Conservation (phyloP, 1,284 basidiomycete genomes). For the Cryptococcus depauperatus region DNA sequence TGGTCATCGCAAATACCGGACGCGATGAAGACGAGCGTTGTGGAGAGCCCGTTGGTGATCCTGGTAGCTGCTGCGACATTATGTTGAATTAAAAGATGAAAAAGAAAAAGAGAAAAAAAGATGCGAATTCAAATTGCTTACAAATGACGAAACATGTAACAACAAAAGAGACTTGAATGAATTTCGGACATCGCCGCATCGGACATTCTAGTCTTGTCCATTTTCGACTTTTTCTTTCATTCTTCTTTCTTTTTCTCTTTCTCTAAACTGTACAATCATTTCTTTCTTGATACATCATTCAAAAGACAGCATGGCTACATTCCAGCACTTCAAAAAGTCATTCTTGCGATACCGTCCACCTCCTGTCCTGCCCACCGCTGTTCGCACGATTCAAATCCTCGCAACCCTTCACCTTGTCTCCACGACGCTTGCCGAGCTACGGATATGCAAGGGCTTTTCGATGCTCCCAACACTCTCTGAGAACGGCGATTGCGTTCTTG, state of each 20-base stretch:
- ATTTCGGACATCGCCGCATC: too few species aligned
- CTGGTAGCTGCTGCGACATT: neutral
- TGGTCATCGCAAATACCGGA: conserved; percentile 6
- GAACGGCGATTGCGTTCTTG: conserved; percentile 43
- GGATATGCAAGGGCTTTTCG: conserved; percentile 57
- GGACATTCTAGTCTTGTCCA: too few species aligned
- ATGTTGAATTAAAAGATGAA: neutral
- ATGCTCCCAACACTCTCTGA: conserved; percentile 75
- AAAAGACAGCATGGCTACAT: too few species aligned
- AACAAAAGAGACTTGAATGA: too few species aligned
- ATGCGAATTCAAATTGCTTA: too few species aligned
- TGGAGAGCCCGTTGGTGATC: neutral
- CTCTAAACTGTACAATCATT: too few species aligned
- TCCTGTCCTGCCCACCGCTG: conserved; percentile 15
- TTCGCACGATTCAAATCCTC: conserved; percentile 26
- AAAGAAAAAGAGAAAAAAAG: conserved; percentile 1
- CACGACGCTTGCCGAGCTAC: conserved; percentile 30
- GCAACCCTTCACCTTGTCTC: conserved; percentile 32
- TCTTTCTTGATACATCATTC: too few species aligned
- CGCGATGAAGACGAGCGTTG: neutral
- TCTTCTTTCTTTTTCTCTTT: too few species aligned
- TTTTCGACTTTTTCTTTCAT: too few species aligned
- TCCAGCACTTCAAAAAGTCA: conserved; percentile 1
- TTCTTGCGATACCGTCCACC: conserved; percentile 14
- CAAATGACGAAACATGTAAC: too few species aligned